Evolutionary conservation across 2,329 filamentous ascomycete species (phyloP), one percentile per base, ranked within the genome.

Genomic region (Cercospora sp.): DNA sequence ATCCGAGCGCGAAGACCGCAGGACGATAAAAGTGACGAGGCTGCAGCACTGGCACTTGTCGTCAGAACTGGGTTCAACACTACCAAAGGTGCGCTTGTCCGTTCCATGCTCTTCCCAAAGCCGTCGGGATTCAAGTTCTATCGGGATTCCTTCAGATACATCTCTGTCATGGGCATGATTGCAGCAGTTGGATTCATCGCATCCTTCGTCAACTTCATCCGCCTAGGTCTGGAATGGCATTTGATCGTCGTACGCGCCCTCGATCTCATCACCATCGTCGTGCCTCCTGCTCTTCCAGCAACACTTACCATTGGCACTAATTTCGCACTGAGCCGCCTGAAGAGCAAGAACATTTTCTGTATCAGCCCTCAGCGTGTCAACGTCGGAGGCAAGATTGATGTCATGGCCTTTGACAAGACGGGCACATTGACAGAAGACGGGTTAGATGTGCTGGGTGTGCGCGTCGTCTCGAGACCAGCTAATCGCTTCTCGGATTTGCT

Each of bases 101-200:
- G 95, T 26, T 98, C 95, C 0, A 99, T 99, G 94, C 86, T 99
- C 42, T 99, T 99, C 77, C 96, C 95, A 0, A 99, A 99, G 77
- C 95, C 95, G 1, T 97, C 94, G 0, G 94, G 94, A 0, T 99
- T 99, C 87, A 98, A 96, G 76, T 99, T 99, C 78, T 99, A 99
- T 79, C 89, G 93, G 51, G 95, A 99, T 79, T 97, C 94, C 0
- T 99, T 99, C 81, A 89, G 94, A 23, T 99, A 99, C 78, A 98
- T 99, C 68, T 93, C 92, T 3, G 95, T 99, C 68, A 99, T 99
- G 95, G 94, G 87, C 5, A 82, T 89, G 51, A 90, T 99, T 74
- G 96, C 95, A 23, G 81, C 89, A 60, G 79, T 98, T 60, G 95
- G 96, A 0, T 99, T 99, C 76, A 83, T 94, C 23, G 93, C 91